phyloP scores from a whole-genome alignment of 257 asterid species.

The Misopates orontium region DNA sequence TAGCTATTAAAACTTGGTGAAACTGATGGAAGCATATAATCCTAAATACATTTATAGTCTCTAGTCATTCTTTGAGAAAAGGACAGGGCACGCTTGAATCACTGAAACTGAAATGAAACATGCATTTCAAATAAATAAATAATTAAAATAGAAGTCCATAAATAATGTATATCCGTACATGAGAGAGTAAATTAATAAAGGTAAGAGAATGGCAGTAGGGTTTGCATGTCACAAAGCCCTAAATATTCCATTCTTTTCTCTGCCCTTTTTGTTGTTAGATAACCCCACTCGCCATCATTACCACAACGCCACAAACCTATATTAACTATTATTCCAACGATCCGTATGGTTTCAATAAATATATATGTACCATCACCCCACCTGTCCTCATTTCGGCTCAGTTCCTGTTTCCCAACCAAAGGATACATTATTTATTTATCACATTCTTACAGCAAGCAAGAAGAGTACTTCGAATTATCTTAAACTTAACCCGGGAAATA shows the following conservation, averaged over 20 bases:
- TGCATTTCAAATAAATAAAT: constrained; percentile 38
- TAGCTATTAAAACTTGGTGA: no score
- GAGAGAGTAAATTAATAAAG: background rate
- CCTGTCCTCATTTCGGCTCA: no score
- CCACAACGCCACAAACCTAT: constrained; percentile 27
- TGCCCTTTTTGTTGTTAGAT: constrained; percentile 20
- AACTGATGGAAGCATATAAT: no score
- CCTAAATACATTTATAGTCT: constrained; percentile 2
- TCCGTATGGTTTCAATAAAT: background rate
- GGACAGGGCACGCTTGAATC: constrained; percentile 53
- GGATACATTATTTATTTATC: no score
- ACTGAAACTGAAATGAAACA: constrained; percentile 37
- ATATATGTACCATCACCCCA: no score
- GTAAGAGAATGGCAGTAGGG: background rate
- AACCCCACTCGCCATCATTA: constrained; percentile 50
- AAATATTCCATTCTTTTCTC: constrained; percentile 46
- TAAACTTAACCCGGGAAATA: no score
- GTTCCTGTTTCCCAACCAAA: no score
- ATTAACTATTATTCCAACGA: constrained; percentile 16
- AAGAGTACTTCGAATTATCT: no score
- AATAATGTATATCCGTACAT: background rate
- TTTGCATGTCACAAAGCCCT: constrained; percentile 59
- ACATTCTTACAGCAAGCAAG: no score
- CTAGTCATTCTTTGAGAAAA: constrained; percentile 34
- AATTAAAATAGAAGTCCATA: background rate